Evolutionary conservation across 78 protist species (phyloP).

Genomic region (slime mould (Dictyostelium discoideum)): dicty_2.7 NC_007088.5:5533001-5533500

Average conservation of each 20-base stretch:
- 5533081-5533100: slow-evolving; percentile 70
- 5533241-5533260: slow-evolving; percentile 75
- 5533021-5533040: background rate
- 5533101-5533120: slow-evolving; percentile 68
- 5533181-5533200: slow-evolving; percentile 69
- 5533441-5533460: slow-evolving; percentile 70
- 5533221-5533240: slow-evolving; percentile 83
- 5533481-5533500: slow-evolving; percentile 59
- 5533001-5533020: too few species aligned
- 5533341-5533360: slow-evolving; percentile 91
- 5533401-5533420: slow-evolving; percentile 58
- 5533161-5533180: slow-evolving; percentile 48
- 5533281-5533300: background rate
- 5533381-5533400: slow-evolving; percentile 47
- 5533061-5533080: slow-evolving; percentile 78
- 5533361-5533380: slow-evolving; percentile 71
- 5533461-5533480: slow-evolving; percentile 67
- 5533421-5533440: slow-evolving; percentile 63
- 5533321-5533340: slow-evolving; percentile 77
- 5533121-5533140: background rate
- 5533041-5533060: slow-evolving; percentile 51
- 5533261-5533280: slow-evolving; percentile 57
- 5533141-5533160: slow-evolving; percentile 19
- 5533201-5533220: slow-evolving; percentile 80
- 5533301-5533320: slow-evolving; percentile 52